phyloP scores from a whole-genome alignment of 345 rosid species.

The Gossypium longicalyx region DNA sequence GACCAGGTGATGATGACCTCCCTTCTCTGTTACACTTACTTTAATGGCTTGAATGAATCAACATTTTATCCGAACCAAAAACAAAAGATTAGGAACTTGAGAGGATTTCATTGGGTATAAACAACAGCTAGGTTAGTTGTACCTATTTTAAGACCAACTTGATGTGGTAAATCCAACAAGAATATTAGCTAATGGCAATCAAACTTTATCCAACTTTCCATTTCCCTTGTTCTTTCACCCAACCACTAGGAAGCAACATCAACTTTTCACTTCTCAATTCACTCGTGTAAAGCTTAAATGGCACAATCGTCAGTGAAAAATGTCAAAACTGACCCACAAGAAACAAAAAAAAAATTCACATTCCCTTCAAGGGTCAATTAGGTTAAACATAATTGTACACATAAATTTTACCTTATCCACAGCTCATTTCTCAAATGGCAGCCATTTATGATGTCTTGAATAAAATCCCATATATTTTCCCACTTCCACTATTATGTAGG shows the following conservation, averaged over 20 bases:
- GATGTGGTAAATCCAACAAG: too few species aligned
- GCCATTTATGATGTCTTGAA: background rate
- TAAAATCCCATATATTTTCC: background rate
- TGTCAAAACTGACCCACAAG: background rate
- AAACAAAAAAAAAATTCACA: background rate
- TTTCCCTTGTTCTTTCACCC: too few species aligned
- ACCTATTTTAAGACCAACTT: too few species aligned
- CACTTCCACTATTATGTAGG: background rate
- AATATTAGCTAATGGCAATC: too few species aligned
- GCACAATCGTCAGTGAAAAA: background rate
- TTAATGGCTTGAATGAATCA: too few species aligned
- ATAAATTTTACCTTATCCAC: background rate
- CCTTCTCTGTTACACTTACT: too few species aligned
- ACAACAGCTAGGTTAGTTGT: too few species aligned
- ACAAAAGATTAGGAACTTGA: too few species aligned
- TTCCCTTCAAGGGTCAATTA: background rate
- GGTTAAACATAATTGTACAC: background rate
- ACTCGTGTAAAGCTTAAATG: background rate
- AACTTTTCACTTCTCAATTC: background rate
- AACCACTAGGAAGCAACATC: background rate
- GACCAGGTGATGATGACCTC: too few species aligned
- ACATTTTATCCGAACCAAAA: too few species aligned
- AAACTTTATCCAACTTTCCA: too few species aligned
- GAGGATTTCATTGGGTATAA: too few species aligned
- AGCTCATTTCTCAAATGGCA: constrained; percentile 2